Base-by-base conservation (phyloP, 1,284 basidiomycete genomes). In the Coniophora puteana region DNA sequence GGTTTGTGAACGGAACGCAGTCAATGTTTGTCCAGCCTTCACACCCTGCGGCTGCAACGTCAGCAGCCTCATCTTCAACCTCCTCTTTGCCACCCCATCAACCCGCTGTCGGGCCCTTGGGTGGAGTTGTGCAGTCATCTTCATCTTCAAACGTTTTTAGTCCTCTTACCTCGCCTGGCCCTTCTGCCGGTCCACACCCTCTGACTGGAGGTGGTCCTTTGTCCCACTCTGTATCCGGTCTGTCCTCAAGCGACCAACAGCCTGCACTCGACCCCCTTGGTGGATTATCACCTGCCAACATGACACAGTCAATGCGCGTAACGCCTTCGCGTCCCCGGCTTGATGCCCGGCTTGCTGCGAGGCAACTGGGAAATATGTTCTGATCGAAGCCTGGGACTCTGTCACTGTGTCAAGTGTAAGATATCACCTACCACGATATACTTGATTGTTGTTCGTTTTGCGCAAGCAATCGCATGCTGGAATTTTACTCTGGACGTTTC, bases 331-430 rank as follows among this genome's bases (percentile, higher is more conserved):
- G 85, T 47, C 76, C 80, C 33, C 71, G 82, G 50, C 58, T 91
- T 52, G 88, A 91, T 61, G 80, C 89, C 6, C 71, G 79, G 50
- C 82, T 90, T 58, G 88, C 88, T n/a, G 88, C 89, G 17, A 89
- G 85, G 59, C 90, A 89, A 59, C 71, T 91, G 41, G 88, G 87
- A 7, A 90, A 90, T 55, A 87, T 90, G 82, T 86, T 89, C 55
- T 90, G 66, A 62, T 40, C 20, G 38, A 35, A 26, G 30, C 23
- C 36, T 23, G 24, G 26, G n/a, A n/a, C n/a, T n/a, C n/a, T n/a
- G n/a, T 16, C 32, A 21, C 12, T 21, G 33, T 31, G n/a, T 27
- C n/a, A n/a, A n/a, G n/a, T n/a, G n/a, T n/a, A n/a, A n/a, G n/a
- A n/a, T n/a, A n/a, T n/a, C n/a, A n/a, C n/a, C n/a, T n/a, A n/a